A percentile compares a stretch with the other conserved stretches of the same genome.
phyloP scores from a whole-genome alignment of 1,139 yeast species.

The Debaryomyces sp. region DNA sequence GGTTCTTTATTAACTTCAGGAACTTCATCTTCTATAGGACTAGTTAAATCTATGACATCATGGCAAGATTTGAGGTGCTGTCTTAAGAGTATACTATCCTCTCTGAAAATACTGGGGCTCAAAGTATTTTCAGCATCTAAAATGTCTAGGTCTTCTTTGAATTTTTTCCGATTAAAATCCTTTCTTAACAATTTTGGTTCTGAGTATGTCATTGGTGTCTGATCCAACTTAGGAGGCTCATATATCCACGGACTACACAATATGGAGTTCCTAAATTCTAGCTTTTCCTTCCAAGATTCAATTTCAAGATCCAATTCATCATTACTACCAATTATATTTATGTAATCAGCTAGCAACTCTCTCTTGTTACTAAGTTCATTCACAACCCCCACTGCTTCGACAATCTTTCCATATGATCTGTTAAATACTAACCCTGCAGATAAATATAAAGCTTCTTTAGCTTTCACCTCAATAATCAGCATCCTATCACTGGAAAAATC shows the following conservation, averaged over 20 bases:
- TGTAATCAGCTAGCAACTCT: slow-evolving; percentile 27
- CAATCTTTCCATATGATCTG: slow-evolving; percentile 19
- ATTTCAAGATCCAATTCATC: slow-evolving; percentile 26
- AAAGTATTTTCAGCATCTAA: background rate
- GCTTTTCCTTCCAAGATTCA: slow-evolving; percentile 34
- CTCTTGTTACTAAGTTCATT: slow-evolving; percentile 10
- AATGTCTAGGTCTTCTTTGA: background rate
- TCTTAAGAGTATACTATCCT: slow-evolving; percentile 1
- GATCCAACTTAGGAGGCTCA: slow-evolving; percentile 12
- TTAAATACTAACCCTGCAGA: slow-evolving; percentile 14
- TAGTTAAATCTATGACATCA: background rate
- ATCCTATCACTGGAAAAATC: slow-evolving; percentile 16
- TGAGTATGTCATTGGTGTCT: background rate
- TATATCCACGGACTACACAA: slow-evolving; percentile 29
- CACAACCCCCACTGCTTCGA: slow-evolving; percentile 17
- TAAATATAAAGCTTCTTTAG: slow-evolving; percentile 11
- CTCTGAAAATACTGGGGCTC: background rate
- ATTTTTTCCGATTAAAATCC: slow-evolving; percentile 1
- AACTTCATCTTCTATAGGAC: slow-evolving; percentile 6
- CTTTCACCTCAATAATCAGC: slow-evolving; percentile 15
- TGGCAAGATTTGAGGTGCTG: background rate
- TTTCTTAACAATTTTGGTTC: background rate
- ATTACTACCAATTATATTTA: slow-evolving; percentile 21
- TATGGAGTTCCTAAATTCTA: slow-evolving; percentile 23
- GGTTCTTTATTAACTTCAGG: background rate